Evolutionary conservation across 192 early-diverging fungal species (phyloP), one percentile per base, ranked within the genome.

Genomic region (Linnemannia hyalina): DNA sequence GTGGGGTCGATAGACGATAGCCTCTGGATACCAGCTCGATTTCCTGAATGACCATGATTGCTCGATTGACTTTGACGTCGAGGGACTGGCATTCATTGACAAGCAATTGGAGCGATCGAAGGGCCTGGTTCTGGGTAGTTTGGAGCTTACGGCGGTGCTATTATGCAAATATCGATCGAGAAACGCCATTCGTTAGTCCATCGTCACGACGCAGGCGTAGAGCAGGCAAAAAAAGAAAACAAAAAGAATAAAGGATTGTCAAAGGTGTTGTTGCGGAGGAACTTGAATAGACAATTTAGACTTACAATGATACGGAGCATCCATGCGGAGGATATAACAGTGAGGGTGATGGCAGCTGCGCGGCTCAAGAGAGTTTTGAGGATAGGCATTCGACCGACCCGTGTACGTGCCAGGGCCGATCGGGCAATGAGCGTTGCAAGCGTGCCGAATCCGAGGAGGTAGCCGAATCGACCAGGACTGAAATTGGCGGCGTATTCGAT

Each of bases 21-120:
- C 93, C 93, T 47, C 93, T 87, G 13, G 93, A 91, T 13, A 94
- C 91, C 2, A 94, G 89, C 65, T 94, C 93, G 49, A 94, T 92
- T 46, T 94, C 93, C 63, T 92, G 92, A 41, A 94, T 93, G 32
- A 91, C 90, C 65, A 90, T 88, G 22, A 94, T 78, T 2, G 90
- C 85, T 16, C 90, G 81, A 49, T 91, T 91, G 16, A 93, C 80
- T 55, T 90, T 90, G 18, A 81, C 78, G 73, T 94, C 93, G 32
- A 93, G 81, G 8, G 71, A 22, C 49, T 90, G 88, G 29, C 89
- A 92, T 11, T 91, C 83, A 35, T 89, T 88, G 4, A 92, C 83
- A 4, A 93, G 74, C 6, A 76, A 36, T 52, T 89, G 85, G 0
- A 93, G 70, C 6, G 80, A 82, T 65, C 83, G 78, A 29, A 93